phyloP scores from a whole-genome alignment of 305 asterid genomes.

The Fraxinus baroniana region DNA sequence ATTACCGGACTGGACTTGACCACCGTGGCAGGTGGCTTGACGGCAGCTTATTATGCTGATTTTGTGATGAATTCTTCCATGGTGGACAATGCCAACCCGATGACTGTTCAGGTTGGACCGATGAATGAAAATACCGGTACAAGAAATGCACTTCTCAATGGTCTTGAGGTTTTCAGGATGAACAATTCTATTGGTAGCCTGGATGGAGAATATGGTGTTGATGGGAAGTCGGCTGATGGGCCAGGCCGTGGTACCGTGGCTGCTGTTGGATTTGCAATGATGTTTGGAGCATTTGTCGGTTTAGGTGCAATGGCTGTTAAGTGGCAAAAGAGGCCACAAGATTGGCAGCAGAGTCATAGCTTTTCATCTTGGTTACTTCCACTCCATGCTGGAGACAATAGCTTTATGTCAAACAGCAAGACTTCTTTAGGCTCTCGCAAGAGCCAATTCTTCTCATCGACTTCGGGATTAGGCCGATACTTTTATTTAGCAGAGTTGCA shows the following conservation, averaged over 20 bases:
- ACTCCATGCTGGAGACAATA: slow-evolving; percentile 76
- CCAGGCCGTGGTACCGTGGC: slow-evolving; percentile 61
- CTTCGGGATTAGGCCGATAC: slow-evolving; percentile 42
- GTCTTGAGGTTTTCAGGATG: slow-evolving; percentile 77
- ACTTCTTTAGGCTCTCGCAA: slow-evolving; percentile 62
- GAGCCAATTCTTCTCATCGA: slow-evolving; percentile 53
- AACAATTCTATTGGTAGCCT: slow-evolving; percentile 80
- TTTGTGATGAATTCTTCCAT: slow-evolving; percentile 66
- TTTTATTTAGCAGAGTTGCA: slow-evolving; percentile 42
- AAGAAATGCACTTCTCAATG: slow-evolving; percentile 76
- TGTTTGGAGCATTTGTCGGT: slow-evolving; percentile 90
- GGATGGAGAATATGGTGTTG: slow-evolving; percentile 67
- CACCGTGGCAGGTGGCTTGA: slow-evolving; percentile 50
- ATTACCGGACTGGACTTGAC: slow-evolving; percentile 70
- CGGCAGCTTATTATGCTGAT: slow-evolving; percentile 72
- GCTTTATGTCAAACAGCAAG: slow-evolving; percentile 61
- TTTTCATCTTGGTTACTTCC: slow-evolving; percentile 95
- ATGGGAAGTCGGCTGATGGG: slow-evolving; percentile 39
- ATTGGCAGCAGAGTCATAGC: slow-evolving; percentile 80
- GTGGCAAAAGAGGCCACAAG: slow-evolving; percentile 92
- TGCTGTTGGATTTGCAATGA: slow-evolving; percentile 94
- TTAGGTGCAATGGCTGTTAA: slow-evolving; percentile 91
- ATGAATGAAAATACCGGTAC: slow-evolving; percentile 55
- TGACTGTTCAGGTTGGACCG: slow-evolving; percentile 72
- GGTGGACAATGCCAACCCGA: slow-evolving; percentile 48